These are phyloP conservation scores for Tolypocladium paradoxum DNA, from an alignment of 2,329 filamentous ascomycete genomes.

Conservation along the genomic window DNA sequence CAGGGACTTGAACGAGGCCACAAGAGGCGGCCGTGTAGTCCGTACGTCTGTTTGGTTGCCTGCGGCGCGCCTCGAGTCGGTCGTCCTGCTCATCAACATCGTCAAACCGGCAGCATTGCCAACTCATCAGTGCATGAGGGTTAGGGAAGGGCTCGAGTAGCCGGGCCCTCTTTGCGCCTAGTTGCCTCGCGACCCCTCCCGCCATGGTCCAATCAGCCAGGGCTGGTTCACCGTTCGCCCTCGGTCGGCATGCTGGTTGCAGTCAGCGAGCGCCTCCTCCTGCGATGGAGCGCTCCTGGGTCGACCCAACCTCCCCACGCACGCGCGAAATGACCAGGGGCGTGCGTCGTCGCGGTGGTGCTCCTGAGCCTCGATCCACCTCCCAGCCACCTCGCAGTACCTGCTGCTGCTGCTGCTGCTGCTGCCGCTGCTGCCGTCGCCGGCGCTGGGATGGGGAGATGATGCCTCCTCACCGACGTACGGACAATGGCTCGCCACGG, in stretches of 20 bases:
- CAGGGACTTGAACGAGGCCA: conserved; percentile 1
- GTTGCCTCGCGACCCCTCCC: conserved; percentile 5
- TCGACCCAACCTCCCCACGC: background rate
- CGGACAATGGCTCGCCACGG: conserved; percentile 5
- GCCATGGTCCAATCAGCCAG: conserved; percentile 11
- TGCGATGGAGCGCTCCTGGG: too few relatives aligned
- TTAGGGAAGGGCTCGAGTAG: conserved; percentile 19
- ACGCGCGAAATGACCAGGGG: background rate
- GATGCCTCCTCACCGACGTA: conserved; percentile 3
- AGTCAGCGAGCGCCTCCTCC: too few relatives aligned
- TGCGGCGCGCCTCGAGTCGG: too few relatives aligned
- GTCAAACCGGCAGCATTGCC: conserved; percentile 44
- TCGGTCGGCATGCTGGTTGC: background rate
- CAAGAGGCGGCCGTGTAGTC: conserved; percentile 5
- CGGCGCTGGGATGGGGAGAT: background rate
- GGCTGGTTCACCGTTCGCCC: conserved; percentile 12
- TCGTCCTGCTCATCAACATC: conserved; percentile 33
- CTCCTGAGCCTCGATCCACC: background rate
- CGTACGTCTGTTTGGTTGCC: background rate
- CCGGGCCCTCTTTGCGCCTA: conserved; percentile 3
- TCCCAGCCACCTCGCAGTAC: background rate
- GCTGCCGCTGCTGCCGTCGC: background rate
- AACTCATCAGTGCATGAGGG: conserved; percentile 68
- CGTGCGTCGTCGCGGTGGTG: background rate
- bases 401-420: background rate